phyloP scores from a whole-genome alignment of 768 basidiomycete species.

The Pholiota conissans region DNA sequence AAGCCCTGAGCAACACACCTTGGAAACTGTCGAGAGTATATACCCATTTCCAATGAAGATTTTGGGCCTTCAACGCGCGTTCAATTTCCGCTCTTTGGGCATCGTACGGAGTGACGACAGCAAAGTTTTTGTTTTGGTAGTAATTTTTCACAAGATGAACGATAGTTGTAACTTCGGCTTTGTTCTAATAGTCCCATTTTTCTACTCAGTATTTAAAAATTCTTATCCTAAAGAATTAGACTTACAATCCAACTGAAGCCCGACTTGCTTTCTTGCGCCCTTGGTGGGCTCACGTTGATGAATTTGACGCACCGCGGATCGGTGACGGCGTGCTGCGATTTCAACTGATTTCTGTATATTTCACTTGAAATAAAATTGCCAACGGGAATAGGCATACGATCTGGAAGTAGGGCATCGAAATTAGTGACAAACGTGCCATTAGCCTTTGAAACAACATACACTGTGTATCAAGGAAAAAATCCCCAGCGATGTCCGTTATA shows the following conservation, averaged over 20 bases:
- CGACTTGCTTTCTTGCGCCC: slow-evolving; percentile 33
- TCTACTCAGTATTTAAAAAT: too few species aligned
- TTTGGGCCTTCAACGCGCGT: slow-evolving; percentile 28
- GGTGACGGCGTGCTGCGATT: slow-evolving; percentile 34
- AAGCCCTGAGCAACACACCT: slow-evolving; percentile 28
- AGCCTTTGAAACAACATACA: slow-evolving; percentile 31
- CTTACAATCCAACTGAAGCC: slow-evolving; percentile 48
- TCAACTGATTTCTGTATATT: slow-evolving; percentile 41
- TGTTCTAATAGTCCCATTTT: slow-evolving; percentile 41
- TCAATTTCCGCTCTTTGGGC: slow-evolving; percentile 47
- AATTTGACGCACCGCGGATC: slow-evolving; percentile 40
- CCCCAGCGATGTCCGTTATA: slow-evolving; percentile 18
- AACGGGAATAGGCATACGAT: slow-evolving; percentile 50
- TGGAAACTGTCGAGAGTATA: slow-evolving; percentile 60
- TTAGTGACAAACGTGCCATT: too few species aligned
- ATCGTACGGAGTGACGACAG: slow-evolving; percentile 56
- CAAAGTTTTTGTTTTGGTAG: slow-evolving; percentile 37
- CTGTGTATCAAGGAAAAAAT: slow-evolving; percentile 47
- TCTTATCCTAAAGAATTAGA: too few species aligned
- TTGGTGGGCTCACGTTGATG: slow-evolving; percentile 34
- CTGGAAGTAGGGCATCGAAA: slow-evolving; percentile 23
- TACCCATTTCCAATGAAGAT: slow-evolving; percentile 40
- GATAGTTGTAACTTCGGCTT: slow-evolving; percentile 37
- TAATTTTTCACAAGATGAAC: slow-evolving; percentile 42
- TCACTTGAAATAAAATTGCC: slow-evolving; percentile 49